These are phyloP conservation scores for Saprolegnia parasitica DNA, from an alignment of 352 stramenopile species.

Conservation along the genomic window DNA sequence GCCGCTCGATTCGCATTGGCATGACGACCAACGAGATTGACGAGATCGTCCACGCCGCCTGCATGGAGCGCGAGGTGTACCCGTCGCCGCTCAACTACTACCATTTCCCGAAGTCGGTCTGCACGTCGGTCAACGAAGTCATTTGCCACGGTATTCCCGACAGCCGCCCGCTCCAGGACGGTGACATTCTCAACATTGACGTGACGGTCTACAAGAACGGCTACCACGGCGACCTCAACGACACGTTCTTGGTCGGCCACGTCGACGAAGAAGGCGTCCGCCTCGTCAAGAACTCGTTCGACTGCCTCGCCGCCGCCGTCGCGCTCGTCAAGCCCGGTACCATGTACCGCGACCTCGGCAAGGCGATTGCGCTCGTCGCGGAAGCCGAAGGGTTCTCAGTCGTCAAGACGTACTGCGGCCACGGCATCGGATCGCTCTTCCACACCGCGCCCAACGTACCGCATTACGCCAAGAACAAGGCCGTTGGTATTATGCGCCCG, in stretches of 20 bases:
- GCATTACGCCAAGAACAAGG: slow-evolving; percentile 99
- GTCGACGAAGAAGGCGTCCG: slow-evolving; percentile 89
- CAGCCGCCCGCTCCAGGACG: slow-evolving; percentile 89
- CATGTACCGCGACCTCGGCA: slow-evolving; percentile 95
- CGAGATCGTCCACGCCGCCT: slow-evolving; percentile 91
- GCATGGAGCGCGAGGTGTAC: slow-evolving; percentile 90
- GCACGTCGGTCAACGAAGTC: slow-evolving; percentile 91
- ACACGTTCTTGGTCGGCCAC: slow-evolving; percentile 97
- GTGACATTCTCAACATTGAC: slow-evolving; percentile 99
- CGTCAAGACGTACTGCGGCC: slow-evolving; percentile 97
- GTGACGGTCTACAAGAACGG: slow-evolving; percentile 96
- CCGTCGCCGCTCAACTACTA: slow-evolving; percentile 97
- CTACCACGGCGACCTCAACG: slow-evolving; percentile 97
- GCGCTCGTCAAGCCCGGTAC: slow-evolving; percentile 91
- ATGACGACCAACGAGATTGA: slow-evolving; percentile 98
- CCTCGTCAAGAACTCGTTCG: slow-evolving; percentile 94
- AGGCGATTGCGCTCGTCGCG: slow-evolving; percentile 88
- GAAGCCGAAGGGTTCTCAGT: slow-evolving; percentile 87
- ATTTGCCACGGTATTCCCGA: slow-evolving; percentile 98
- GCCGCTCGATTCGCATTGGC: slow-evolving; percentile 76
- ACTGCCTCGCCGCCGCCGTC: slow-evolving; percentile 85
- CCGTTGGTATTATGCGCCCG: slow-evolving; percentile 94
- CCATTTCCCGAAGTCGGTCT: slow-evolving; percentile 95
- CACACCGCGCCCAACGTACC: slow-evolving; percentile 96
- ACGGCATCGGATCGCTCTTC: slow-evolving; percentile 96